These are phyloP conservation scores for Salpingoeca rosetta DNA, from an alignment of 78 protist species.

Conservation along the genomic window DNA sequence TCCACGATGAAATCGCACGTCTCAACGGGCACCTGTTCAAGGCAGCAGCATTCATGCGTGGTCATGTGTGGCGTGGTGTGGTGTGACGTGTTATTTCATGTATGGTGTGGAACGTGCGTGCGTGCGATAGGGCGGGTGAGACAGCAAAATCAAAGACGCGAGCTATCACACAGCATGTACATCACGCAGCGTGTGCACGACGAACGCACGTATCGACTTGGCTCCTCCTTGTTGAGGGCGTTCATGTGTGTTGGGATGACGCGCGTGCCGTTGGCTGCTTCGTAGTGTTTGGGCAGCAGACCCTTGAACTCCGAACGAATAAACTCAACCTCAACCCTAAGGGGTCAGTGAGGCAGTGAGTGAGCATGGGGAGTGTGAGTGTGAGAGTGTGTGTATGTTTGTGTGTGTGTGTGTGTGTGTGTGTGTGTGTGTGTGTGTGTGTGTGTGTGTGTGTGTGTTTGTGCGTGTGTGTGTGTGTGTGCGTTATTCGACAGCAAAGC, in stretches of 20 bases:
- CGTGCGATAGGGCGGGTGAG: too few relatives aligned
- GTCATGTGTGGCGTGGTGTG: not conserved
- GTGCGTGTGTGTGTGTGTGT: not conserved
- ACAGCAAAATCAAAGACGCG: too few relatives aligned
- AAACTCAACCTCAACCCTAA: not conserved
- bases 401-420: too few relatives aligned
- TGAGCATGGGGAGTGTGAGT: not conserved
- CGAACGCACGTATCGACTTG: slow-evolving; percentile 14
- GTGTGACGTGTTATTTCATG: not conserved
- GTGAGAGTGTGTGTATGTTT: too few relatives aligned
- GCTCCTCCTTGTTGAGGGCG: slow-evolving; percentile 30
- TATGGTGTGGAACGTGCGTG: too few relatives aligned
- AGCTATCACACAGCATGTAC: not conserved
- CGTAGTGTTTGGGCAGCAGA: slow-evolving; percentile 20
- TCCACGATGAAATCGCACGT: too few relatives aligned
- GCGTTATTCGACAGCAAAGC: too few relatives aligned
- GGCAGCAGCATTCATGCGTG: not conserved
- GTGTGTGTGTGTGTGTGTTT: too few relatives aligned
- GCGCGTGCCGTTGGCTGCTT: not conserved
- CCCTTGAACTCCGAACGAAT: slow-evolving; percentile 15
- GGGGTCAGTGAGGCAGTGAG: not conserved
- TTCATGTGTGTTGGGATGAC: slow-evolving; percentile 11
- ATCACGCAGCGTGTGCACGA: not conserved
- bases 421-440: not conserved
- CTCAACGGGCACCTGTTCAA: not conserved